Base-by-base conservation (phyloP, 2,329 filamentous ascomycete genomes). In the Fusarium transvaalense region DNA sequence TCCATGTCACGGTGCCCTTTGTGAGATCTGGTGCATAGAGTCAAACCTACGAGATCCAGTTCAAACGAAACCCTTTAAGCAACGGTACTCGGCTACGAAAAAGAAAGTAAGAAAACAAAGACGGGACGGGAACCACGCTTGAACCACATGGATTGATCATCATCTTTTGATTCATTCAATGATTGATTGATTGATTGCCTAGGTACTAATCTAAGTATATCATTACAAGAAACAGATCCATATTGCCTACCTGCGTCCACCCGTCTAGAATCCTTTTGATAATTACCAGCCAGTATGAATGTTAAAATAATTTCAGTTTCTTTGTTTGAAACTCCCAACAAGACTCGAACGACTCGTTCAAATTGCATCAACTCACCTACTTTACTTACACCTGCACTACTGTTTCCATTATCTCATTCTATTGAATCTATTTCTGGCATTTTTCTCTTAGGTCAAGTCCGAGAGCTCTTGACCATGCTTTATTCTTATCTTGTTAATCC, bases 21-120 rank as follows among this genome's bases (percentile, higher is more conserved):
- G 58, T 60, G 60, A 74, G 72, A 74, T 74, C 72, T 74, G 58
- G 60, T 60, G 71, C 71, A 71, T 61, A 64, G 61, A 73, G 70
- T 45, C 72, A 71, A 68, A 69, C 61, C 42, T 46, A 57, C 38
- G 43, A 71, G 68, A 74, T 72, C 68, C 64, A 63, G 69, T 68
- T 58, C 66, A 59, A 70, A 66, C 61, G 53, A 63, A 61, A 61
- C 57, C 59, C 50, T 55, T 42, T 45, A 53, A 41, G 48, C 42
- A 57, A 35, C 54, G 55, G 47, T 27, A 50, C 46, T 47, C 45
- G 63, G 52, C 34, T 43, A 61, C 46, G 21, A 47, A 47, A 53
- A 63, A 56, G 37, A 61, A 56, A 46, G 59, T n/a, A 17, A 41
- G n/a, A 42, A 32, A 41, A 45, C 19, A 59, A 64, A 51, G 39